phyloP scores from a whole-genome alignment of 2,329 filamentous ascomycete species.

The Ceratocystis huliohia region DNA sequence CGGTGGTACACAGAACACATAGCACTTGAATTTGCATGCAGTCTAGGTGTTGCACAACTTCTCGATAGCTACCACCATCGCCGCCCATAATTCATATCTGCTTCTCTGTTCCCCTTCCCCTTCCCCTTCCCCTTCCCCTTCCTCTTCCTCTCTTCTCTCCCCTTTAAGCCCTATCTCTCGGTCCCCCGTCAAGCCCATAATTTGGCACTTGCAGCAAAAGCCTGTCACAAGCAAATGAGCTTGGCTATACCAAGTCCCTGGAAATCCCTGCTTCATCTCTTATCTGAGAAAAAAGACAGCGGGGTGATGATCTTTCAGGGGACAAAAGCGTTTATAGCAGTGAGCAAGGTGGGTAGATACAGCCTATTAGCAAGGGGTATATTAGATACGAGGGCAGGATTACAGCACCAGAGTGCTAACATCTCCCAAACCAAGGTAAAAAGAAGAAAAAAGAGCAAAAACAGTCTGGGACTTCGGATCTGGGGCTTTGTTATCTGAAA shows the following conservation, averaged over 20 bases:
- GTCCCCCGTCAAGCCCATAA: conserved; percentile 10
- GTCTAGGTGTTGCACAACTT: too few species aligned
- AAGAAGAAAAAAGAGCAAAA: too few species aligned
- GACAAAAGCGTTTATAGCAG: too few species aligned
- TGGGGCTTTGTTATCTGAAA: too few species aligned
- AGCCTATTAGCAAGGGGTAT: too few species aligned
- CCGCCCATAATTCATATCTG: not conserved
- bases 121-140: not conserved
- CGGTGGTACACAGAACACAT: too few species aligned
- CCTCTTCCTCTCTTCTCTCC: not conserved
- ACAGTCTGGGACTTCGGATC: too few species aligned
- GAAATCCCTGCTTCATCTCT: not conserved
- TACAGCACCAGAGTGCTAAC: not conserved
- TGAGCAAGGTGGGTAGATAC: too few species aligned
- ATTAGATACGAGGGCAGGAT: not conserved
- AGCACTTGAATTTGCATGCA: too few species aligned
- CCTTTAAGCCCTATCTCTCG: conserved; percentile 7
- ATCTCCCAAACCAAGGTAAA: not conserved
- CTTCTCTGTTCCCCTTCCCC: not conserved
- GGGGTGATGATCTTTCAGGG: too few species aligned
- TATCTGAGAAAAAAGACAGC: too few species aligned
- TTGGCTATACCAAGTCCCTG: conserved; percentile 2
- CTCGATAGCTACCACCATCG: not conserved
- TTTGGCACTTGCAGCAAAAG: conserved; percentile 20
- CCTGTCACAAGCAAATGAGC: conserved; percentile 14